Conservation (phyloP, 1,284 basidiomycete genomes). For the Ustilago xerochloae region DNA sequence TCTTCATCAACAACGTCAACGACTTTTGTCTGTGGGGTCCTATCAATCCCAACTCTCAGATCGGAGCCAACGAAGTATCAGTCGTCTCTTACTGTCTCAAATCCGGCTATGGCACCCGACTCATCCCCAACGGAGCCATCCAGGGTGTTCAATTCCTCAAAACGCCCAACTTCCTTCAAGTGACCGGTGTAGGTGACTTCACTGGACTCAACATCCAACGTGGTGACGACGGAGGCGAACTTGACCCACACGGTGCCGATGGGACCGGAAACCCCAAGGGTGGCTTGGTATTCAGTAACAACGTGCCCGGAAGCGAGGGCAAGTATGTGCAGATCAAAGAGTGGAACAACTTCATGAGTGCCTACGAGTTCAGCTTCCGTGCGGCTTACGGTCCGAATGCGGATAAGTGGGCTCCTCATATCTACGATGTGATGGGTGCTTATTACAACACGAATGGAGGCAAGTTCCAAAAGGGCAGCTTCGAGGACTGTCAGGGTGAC, state of each 20-base stretch:
- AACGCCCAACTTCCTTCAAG: constrained; percentile 77
- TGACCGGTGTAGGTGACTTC: constrained; percentile 76
- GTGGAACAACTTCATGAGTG: constrained; percentile 56
- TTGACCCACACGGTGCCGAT: constrained; percentile 56
- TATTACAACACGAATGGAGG: constrained; percentile 37
- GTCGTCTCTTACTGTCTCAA: constrained; percentile 79
- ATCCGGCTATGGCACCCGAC: constrained; percentile 71
- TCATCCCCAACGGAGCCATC: constrained; percentile 81
- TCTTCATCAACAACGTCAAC: constrained; percentile 59
- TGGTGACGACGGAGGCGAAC: constrained; percentile 50
- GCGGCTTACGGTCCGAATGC: constrained; percentile 50
- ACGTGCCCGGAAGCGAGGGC: constrained; percentile 37
- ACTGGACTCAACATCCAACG: constrained; percentile 71
- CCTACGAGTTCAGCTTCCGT: constrained; percentile 53
- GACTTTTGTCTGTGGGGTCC: constrained; percentile 65
- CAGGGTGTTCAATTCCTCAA: constrained; percentile 78
- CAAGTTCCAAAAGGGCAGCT: constrained; percentile 43
- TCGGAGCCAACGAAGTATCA: constrained; percentile 71
- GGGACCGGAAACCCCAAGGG: constrained; percentile 55
- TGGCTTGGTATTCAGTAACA: constrained; percentile 50
- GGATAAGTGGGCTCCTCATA: constrained; percentile 49
- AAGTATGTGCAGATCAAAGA: constrained; percentile 48
- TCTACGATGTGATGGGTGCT: constrained; percentile 54
- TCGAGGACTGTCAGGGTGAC: constrained; percentile 50
- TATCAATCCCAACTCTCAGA: constrained; percentile 32